Percentiles rank a stretch among this genome's conserved stretches.
phyloP scores from a whole-genome alignment of 2,329 filamentous ascomycete species.

The Venturia aucupariae region DNA sequence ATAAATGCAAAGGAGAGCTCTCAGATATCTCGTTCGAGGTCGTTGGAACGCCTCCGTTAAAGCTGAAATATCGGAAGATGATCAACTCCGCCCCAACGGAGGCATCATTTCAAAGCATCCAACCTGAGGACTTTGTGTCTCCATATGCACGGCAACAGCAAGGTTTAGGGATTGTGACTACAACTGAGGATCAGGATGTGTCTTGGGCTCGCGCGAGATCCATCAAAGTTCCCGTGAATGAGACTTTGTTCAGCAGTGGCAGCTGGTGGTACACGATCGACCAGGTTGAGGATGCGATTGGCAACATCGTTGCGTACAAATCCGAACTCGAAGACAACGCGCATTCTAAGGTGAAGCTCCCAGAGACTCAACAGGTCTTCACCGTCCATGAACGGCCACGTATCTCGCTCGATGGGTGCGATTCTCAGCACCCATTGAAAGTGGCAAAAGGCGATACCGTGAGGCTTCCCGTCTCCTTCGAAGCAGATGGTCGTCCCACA shows the following conservation, averaged over 20 bases:
- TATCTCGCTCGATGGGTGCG: slow-evolving; percentile 61
- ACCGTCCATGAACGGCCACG: slow-evolving; percentile 78
- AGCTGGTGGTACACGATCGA: slow-evolving; percentile 86
- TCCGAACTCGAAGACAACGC: slow-evolving; percentile 59
- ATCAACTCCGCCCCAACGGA: slow-evolving; percentile 77
- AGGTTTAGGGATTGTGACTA: slow-evolving; percentile 38
- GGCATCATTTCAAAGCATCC: slow-evolving; percentile 86
- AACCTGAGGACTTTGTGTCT: slow-evolving; percentile 76
- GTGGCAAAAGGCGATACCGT: slow-evolving; percentile 65
- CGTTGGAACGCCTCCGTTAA: slow-evolving; percentile 79
- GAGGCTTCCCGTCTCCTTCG: slow-evolving; percentile 62
- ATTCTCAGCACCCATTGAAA: slow-evolving; percentile 69
- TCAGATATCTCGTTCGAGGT: slow-evolving; percentile 80
- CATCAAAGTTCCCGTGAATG: slow-evolving; percentile 77
- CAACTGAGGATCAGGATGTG: slow-evolving; percentile 48
- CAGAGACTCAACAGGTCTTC: slow-evolving; percentile 66
- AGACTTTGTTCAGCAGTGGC: slow-evolving; percentile 71
- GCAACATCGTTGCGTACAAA: slow-evolving; percentile 73
- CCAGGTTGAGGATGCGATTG: slow-evolving; percentile 83
- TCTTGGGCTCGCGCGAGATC: slow-evolving; percentile 72
- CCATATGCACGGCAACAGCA: slow-evolving; percentile 59
- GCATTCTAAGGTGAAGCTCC: slow-evolving; percentile 46
- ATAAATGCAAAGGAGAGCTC: slow-evolving; percentile 77
- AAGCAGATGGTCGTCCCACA: slow-evolving; percentile 49
- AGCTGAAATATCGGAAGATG: slow-evolving; percentile 82